Base-by-base conservation (phyloP, 2,329 filamentous ascomycete species). In the Colletotrichum nymphaeae region DNA sequence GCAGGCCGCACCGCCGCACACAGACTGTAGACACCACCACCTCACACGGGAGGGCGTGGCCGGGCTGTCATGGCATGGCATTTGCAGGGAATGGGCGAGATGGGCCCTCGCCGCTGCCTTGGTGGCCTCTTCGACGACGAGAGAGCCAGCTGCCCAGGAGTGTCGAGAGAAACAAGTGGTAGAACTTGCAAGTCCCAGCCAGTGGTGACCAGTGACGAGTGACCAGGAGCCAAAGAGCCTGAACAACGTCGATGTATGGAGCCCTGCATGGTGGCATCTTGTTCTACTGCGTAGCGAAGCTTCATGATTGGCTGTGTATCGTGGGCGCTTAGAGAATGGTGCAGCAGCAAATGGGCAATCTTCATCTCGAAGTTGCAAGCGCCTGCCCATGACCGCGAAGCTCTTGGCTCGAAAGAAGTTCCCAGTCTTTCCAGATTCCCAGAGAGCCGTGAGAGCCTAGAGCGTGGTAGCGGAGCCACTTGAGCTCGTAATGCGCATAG, bases 321-420 rank as follows among this genome's bases (percentile, higher is more conserved):
- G 26, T 68, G 75, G 75, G 75, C 75, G 75, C 75, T 76, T 76
- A 76, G 56, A 64, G 56, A 59, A 26, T 63, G 32, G 71, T 60
- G 63, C 53, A 59, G 52, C 59, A 73, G 64, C 65, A 67, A 67
- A 71, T 67, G 55, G 42, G 71, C 70, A 69, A 69, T 73, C 73
- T 65, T 73, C 69, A 69, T 59, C 35, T 64, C 22, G 28, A 26
- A 67, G 53, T 52, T 69, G 69, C 64, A 74, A 74, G 73, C 73
- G 73, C 69, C 73, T 74, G 72, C 67, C 72, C 68, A 46, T 58
- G 68, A 63, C 46, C 19, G 72, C 35, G 60, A 46, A 65, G 64
- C 64, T 60, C 70, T 73, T 73, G 70, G 70, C 70, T 60, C 26
- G 55, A 70, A 56, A 65, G 46, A 56, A 46, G 42, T 49, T 49